These are phyloP conservation scores for Arachnopeziza araneosa DNA, from an alignment of 2,329 filamentous ascomycete genomes.

Conservation along the genomic window DNA sequence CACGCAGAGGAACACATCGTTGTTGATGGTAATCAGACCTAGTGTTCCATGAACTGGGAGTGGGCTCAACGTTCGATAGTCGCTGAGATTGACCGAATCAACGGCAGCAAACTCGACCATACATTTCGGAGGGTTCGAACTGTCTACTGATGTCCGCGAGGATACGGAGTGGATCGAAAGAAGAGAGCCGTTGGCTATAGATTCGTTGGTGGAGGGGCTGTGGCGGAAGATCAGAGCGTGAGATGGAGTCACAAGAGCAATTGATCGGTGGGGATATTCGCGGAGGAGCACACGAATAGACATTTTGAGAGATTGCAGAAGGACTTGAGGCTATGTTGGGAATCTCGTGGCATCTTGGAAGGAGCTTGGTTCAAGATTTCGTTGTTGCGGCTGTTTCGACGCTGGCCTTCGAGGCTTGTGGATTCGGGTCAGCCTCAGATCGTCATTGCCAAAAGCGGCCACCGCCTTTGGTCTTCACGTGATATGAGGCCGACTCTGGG, in stretches of 20 bases:
- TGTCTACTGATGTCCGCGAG: conserved; percentile 32
- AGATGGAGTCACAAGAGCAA: conserved; percentile 74
- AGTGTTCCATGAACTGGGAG: conserved; percentile 78
- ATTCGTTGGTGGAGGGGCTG: conserved; percentile 58
- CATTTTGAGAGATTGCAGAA: conserved; percentile 20
- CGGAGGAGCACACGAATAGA: conserved; percentile 46
- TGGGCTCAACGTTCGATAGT: conserved; percentile 71
- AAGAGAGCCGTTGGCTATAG: conserved; percentile 52
- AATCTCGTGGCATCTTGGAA: conserved; percentile 15
- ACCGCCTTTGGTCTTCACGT: neutral
- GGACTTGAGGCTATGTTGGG: conserved; percentile 1
- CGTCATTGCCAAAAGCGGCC: conserved; percentile 1
- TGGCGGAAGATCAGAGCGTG: conserved; percentile 83
- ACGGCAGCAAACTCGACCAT: conserved; percentile 80
- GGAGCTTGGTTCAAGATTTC: neutral
- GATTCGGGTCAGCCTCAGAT: neutral
- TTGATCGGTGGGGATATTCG: conserved; percentile 80
- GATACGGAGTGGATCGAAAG: conserved; percentile 45
- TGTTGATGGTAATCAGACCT: conserved; percentile 75
- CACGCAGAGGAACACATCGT: conserved; percentile 86
- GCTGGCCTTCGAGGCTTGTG: neutral
- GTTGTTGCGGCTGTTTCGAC: neutral
- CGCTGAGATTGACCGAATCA: conserved; percentile 60
- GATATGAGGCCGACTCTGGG: no score
- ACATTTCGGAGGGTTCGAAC: conserved; percentile 40